Percentiles rank a stretch among this genome's conserved stretches.
These are phyloP conservation scores for Didymella pomorum DNA, from an alignment of 2,329 filamentous ascomycete genomes.

Conservation along the genomic window DNA sequence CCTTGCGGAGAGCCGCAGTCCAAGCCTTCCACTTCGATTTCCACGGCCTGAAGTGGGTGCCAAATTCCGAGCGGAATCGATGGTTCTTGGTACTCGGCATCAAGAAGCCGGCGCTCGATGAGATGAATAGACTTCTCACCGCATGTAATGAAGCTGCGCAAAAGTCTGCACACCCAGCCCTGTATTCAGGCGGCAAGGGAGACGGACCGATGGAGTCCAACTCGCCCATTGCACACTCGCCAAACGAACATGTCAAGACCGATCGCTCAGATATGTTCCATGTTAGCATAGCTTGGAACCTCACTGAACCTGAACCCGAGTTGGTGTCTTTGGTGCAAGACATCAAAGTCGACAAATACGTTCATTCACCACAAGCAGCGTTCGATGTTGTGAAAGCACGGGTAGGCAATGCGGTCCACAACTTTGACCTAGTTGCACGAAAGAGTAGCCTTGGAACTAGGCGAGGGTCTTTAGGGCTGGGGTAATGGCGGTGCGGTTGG, in stretches of 20 bases:
- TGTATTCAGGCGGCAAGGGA: constrained; percentile 65
- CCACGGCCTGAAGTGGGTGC: constrained; percentile 67
- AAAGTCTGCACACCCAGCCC: constrained; percentile 69
- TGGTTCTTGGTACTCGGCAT: constrained; percentile 85
- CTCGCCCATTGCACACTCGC: constrained; percentile 17
- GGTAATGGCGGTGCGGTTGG: constrained; percentile 9
- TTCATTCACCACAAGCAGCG: constrained; percentile 33
- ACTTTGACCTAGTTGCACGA: constrained; percentile 37
- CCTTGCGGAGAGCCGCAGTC: constrained; percentile 53
- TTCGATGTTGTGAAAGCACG: constrained; percentile 59
- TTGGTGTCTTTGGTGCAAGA: constrained; percentile 36
- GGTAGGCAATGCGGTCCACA: constrained; percentile 53
- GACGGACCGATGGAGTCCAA: constrained; percentile 41
- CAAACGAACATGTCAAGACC: constrained; percentile 11
- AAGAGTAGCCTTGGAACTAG: constrained; percentile 3
- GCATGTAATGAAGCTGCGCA: constrained; percentile 71
- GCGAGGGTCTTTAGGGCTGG: constrained; percentile 10
- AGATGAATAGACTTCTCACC: constrained; percentile 63
- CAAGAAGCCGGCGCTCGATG: constrained; percentile 41
- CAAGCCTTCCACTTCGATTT: constrained; percentile 60
- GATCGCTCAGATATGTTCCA: constrained; percentile 74
- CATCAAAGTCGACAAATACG: constrained; percentile 31
- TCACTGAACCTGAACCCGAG: constrained; percentile 39
- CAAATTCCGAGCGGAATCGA: constrained; percentile 72
- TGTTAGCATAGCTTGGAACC: constrained; percentile 85